phyloP scores from a whole-genome alignment of 495 filamentous ascomycete species.

The Penicillium roqueforti region DNA sequence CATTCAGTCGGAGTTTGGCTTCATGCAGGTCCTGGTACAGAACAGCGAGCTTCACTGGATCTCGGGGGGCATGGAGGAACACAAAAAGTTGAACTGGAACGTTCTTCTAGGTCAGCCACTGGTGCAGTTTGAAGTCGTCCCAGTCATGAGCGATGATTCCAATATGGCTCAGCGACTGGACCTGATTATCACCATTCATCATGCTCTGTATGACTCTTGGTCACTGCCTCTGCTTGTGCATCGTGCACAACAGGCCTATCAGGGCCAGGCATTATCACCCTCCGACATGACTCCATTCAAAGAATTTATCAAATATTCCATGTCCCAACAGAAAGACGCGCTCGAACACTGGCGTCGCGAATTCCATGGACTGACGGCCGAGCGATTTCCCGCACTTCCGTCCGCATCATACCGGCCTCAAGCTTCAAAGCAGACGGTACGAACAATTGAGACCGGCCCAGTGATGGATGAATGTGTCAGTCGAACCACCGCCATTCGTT shows the following conservation, averaged over 20 bases:
- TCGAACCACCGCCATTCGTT: background rate
- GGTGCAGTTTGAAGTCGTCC: constrained; percentile 6
- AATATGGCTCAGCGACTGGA: background rate
- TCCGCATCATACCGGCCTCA: constrained; percentile 18
- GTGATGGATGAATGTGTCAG: background rate
- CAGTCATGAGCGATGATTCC: too few species aligned
- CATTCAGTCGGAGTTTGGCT: constrained; percentile 15
- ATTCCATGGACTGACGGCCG: background rate
- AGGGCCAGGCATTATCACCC: background rate
- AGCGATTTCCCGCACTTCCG: constrained; percentile 5
- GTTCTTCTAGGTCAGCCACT: constrained; percentile 7
- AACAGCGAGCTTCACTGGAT: constrained; percentile 3
- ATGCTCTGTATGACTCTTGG: constrained; percentile 58
- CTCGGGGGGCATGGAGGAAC: background rate
- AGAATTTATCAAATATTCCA: constrained; percentile 6
- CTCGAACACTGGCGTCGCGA: too few species aligned
- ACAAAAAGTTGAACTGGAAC: background rate
- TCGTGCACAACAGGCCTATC: constrained; percentile 39
- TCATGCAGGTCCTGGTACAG: constrained; percentile 8
- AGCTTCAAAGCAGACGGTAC: background rate
- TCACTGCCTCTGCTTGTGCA: constrained; percentile 48
- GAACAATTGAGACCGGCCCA: background rate
- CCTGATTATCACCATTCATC: constrained; percentile 50
- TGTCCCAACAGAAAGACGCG: too few species aligned
- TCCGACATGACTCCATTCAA: background rate